A percentile compares a stretch with the other conserved stretches of the same genome.
Conservation (phyloP, 2,329 filamentous ascomycete species). For the Aspergillus vadensis region DNA sequence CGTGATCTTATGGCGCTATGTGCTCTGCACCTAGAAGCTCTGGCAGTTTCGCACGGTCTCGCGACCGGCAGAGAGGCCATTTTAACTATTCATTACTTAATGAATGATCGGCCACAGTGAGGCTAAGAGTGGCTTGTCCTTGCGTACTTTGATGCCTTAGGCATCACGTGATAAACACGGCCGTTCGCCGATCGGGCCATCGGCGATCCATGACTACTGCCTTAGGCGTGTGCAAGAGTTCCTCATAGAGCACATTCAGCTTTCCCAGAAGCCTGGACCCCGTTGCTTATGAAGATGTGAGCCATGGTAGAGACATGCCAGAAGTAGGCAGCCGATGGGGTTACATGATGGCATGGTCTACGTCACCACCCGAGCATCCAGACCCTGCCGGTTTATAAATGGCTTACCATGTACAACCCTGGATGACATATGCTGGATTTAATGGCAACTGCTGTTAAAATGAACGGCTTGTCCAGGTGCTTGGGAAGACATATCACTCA, state of each 20-base stretch:
- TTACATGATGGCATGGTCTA: neutral
- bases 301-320: neutral
- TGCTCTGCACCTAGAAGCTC: no score
- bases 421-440: neutral
- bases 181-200: no score
- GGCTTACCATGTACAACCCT: neutral
- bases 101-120: no score
- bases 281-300: neutral
- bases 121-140: no score
- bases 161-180: no score
- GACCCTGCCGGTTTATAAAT: neutral
- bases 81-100: no score
- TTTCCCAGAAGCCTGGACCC: neutral
- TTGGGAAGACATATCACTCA: neutral
- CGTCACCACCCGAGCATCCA: conserved; percentile 1
- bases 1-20: no score
- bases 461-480: neutral
- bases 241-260: neutral
- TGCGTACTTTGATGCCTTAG: no score
- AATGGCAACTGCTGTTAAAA: neutral
- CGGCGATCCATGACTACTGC: no score
- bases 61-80: no score
- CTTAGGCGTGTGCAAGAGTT: neutral
- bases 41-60: no score
- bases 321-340: neutral